Evolutionary conservation across 768 basidiomycete species (phyloP).

Genomic region (Artomyces pyxidatus): DNA sequence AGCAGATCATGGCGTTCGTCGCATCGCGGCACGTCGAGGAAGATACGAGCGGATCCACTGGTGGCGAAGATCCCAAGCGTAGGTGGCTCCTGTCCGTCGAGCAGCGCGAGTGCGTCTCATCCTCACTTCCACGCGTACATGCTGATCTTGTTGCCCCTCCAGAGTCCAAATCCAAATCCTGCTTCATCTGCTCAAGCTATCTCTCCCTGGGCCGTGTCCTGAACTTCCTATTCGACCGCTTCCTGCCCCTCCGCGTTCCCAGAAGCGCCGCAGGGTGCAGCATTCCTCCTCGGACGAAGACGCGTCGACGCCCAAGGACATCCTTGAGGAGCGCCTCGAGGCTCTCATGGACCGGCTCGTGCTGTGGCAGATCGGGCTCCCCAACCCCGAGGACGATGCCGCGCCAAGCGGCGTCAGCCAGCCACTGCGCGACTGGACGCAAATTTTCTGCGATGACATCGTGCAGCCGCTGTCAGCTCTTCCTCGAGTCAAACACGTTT

Average conservation of each 20-base stretch:
- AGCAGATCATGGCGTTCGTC: conserved; percentile 18
- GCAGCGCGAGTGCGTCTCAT: conserved; percentile 37
- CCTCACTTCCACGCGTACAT: neutral
- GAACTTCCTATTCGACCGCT: conserved; percentile 16
- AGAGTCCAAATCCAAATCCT: conserved; percentile 75
- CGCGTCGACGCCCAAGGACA: conserved; percentile 9
- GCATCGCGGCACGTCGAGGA: conserved; percentile 11
- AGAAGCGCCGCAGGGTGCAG: conserved; percentile 14
- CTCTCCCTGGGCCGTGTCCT: conserved; percentile 40
- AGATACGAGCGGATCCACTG: conserved; percentile 17
- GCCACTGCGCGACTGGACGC: conserved; percentile 62
- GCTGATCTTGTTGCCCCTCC: neutral
- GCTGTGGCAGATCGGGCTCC: conserved; percentile 57
- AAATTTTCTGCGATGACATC: conserved; percentile 57
- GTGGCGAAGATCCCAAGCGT: conserved; percentile 25
- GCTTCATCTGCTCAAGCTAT: conserved; percentile 56
- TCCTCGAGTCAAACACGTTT: no score
- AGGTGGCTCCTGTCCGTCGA: conserved; percentile 20
- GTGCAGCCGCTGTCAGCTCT: conserved; percentile 53
- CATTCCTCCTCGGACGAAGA: conserved; percentile 13
- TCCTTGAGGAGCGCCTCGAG: conserved; percentile 56
- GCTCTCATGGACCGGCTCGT: conserved; percentile 71
- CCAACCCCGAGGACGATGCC: conserved; percentile 25
- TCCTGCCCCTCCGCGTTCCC: conserved; percentile 9
- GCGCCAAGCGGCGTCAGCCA: conserved; percentile 11